Conservation (phyloP, 2,329 filamentous ascomycete genomes). For the Myriosclerotinia duriaeana region DNA sequence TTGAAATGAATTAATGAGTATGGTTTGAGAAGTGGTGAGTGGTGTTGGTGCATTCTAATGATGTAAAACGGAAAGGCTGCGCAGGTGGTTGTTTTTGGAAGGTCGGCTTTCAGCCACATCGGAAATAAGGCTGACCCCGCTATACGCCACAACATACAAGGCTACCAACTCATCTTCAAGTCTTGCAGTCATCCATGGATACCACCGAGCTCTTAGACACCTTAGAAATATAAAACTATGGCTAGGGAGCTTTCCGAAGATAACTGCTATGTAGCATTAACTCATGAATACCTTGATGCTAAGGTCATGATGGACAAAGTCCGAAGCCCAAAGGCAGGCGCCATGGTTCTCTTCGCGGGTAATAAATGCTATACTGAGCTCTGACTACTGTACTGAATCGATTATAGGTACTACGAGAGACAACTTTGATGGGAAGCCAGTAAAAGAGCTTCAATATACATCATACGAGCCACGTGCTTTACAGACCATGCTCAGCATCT, state of each 20-base stretch:
- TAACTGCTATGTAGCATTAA: constrained; percentile 67
- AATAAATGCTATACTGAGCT: constrained; percentile 33
- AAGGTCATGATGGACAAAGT: constrained; percentile 62
- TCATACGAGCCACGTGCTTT: constrained; percentile 72
- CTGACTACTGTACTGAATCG: constrained; percentile 22
- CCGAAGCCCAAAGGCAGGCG: constrained; percentile 70
- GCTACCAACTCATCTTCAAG: background rate
- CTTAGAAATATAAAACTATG: constrained; percentile 26
- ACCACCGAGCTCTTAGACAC: background rate
- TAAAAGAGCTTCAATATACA: constrained; percentile 72
- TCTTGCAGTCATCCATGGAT: background rate
- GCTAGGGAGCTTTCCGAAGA: constrained; percentile 49
- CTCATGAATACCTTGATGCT: constrained; percentile 58
- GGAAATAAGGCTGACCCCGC: constrained; percentile 1
- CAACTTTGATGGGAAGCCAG: constrained; percentile 68
- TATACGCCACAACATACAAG: constrained; percentile 7
- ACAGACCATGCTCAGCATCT: constrained; percentile 65
- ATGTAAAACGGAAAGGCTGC: constrained; percentile 1
- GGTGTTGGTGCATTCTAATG: background rate
- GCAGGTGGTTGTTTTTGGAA: background rate
- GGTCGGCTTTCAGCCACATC: constrained; percentile 6
- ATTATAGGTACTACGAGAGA: constrained; percentile 71
- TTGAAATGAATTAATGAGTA: background rate
- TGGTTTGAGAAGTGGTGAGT: background rate
- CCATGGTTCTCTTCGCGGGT: constrained; percentile 76